A percentile compares a stretch with the other conserved stretches of the same genome.
phyloP scores from a whole-genome alignment of 2,329 filamentous ascomycete genomes.

The Aspergillus calidoustus region DNA sequence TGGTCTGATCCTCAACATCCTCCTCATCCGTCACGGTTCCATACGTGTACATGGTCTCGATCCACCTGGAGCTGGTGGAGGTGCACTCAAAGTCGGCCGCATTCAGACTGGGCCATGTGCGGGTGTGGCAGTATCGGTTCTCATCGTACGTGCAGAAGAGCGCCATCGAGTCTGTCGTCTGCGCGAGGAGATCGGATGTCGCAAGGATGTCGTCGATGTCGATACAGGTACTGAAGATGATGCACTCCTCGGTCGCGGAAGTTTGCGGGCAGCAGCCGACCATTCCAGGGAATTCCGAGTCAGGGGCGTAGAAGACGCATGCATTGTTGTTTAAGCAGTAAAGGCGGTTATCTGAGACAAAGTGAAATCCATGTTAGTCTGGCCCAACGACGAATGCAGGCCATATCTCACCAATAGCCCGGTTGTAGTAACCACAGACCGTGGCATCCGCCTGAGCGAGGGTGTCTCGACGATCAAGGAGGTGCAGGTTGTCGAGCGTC shows the following conservation, averaged over 20 bases:
- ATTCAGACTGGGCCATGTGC: constrained; percentile 16
- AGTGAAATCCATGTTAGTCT: background rate
- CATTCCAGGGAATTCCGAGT: constrained; percentile 12
- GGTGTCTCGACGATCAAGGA: constrained; percentile 4
- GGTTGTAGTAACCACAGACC: constrained; percentile 18
- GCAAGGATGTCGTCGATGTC: background rate
- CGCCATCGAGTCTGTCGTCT: constrained; percentile 10
- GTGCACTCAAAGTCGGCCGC: constrained; percentile 12
- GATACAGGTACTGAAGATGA: constrained; percentile 15
- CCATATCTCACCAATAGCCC: background rate
- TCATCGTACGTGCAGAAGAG: constrained; percentile 8
- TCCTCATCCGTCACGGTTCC: constrained; percentile 6
- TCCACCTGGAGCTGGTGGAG: background rate
- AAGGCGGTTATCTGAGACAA: constrained; percentile 3
- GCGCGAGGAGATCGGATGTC: background rate
- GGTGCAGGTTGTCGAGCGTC: background rate
- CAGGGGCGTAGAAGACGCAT: constrained; percentile 16
- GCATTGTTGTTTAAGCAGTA: constrained; percentile 6
- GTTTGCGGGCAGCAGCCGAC: constrained; percentile 15
- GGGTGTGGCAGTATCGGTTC: constrained; percentile 6
- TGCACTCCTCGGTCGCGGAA: constrained; percentile 2
- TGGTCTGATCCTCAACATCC: background rate
- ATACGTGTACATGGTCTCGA: constrained; percentile 10
- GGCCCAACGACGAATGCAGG: background rate
- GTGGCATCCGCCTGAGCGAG: constrained; percentile 7